phyloP scores from a whole-genome alignment of 495 filamentous ascomycete species.

The Pyrenopolyporus hunteri region DNA sequence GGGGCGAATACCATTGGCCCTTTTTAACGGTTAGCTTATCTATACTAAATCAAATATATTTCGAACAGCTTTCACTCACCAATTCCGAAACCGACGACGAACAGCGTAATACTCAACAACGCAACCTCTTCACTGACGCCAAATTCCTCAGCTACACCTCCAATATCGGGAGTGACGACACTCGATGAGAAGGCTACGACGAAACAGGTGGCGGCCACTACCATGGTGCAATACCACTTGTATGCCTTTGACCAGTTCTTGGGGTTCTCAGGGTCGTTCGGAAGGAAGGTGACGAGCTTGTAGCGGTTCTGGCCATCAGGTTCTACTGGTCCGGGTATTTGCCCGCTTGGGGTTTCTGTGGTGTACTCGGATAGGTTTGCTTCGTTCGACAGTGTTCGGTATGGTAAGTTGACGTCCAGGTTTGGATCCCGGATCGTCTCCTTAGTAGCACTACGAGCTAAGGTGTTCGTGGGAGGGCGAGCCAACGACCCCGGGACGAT shows the following conservation, averaged over 20 bases:
- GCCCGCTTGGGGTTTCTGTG: constrained; percentile 61
- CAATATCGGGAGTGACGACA: constrained; percentile 72
- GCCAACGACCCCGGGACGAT: constrained; percentile 11
- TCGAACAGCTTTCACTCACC: constrained; percentile 49
- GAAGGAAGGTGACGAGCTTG: constrained; percentile 74
- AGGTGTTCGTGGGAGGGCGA: constrained; percentile 16
- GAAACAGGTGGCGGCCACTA: constrained; percentile 68
- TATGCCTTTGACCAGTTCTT: constrained; percentile 70
- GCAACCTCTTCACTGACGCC: constrained; percentile 69
- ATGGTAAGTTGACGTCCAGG: constrained; percentile 62
- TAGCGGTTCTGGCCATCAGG: constrained; percentile 62
- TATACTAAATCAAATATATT: constrained; percentile 4
- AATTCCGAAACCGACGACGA: constrained; percentile 80
- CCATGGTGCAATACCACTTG: constrained; percentile 74
- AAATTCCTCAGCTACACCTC: constrained; percentile 64
- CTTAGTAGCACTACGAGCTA: constrained; percentile 24
- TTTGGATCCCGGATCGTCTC: constrained; percentile 32
- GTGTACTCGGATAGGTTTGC: constrained; percentile 71
- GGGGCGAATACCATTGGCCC: constrained; percentile 82
- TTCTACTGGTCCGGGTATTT: constrained; percentile 64
- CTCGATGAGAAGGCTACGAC: constrained; percentile 67
- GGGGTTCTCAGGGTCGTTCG: constrained; percentile 69
- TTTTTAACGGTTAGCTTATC: constrained; percentile 41
- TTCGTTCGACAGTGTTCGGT: constrained; percentile 62
- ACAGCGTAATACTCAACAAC: constrained; percentile 70